Evolutionary conservation across 1,284 basidiomycete genomes (phyloP).

Genomic region (Sanghuangporus weigelae): DNA sequence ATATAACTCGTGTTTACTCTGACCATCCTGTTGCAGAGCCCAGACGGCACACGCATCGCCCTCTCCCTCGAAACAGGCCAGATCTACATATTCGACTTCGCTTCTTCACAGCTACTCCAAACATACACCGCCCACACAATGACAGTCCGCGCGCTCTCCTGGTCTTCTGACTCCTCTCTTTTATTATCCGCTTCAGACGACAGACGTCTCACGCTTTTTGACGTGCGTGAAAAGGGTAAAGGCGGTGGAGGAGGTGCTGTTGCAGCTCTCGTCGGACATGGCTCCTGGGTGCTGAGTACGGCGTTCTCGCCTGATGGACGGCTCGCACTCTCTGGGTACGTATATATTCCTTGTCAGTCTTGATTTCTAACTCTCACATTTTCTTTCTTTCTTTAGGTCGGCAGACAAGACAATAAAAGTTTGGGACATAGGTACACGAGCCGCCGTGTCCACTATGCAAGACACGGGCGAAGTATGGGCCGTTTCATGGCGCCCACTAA

Average conservation of each 20-base stretch:
- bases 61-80: slow-evolving; percentile 78
- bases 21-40: slow-evolving; percentile 50
- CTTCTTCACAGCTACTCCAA: slow-evolving; percentile 53
- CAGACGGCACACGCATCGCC: slow-evolving; percentile 75
- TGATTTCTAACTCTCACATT: background rate
- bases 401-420: slow-evolving; percentile 83
- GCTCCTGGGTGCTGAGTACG: slow-evolving; percentile 79
- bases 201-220: slow-evolving; percentile 80
- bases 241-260: slow-evolving; percentile 69
- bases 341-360: slow-evolving; percentile 16
- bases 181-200: slow-evolving; percentile 85
- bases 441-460: slow-evolving; percentile 72
- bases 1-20: background rate
- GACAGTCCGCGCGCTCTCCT: slow-evolving; percentile 75
- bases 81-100: slow-evolving; percentile 75
- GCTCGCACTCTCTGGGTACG: slow-evolving; percentile 75
- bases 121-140: slow-evolving; percentile 84
- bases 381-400: slow-evolving; percentile 43
- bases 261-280: slow-evolving; percentile 77
- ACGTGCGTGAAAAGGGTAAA: slow-evolving; percentile 57
- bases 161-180: slow-evolving; percentile 74
- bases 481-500: slow-evolving; percentile 74
- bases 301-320: slow-evolving; percentile 77
- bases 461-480: slow-evolving; percentile 83
- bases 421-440: slow-evolving; percentile 79